Percentiles rank a stretch among this genome's conserved stretches.
These are phyloP conservation scores for Chrysanthemum lavandulifolium DNA, from an alignment of 129 eudicot genomes.

Conservation along the genomic window DNA sequence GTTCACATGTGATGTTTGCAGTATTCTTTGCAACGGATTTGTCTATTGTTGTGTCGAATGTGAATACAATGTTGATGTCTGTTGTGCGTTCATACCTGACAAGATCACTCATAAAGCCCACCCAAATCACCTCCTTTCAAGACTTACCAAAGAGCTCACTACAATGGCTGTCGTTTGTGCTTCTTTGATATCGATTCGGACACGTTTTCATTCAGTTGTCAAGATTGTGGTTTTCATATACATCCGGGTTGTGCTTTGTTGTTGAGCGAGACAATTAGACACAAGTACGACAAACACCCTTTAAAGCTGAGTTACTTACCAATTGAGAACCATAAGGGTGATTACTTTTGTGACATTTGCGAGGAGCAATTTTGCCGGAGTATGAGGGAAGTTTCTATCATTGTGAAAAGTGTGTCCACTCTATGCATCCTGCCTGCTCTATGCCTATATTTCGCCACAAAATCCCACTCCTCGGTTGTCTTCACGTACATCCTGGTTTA, in stretches of 20 bases:
- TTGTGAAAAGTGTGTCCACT: neutral
- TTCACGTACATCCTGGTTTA: too few species aligned
- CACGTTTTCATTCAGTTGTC: neutral
- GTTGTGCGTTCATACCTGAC: neutral
- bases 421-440: neutral
- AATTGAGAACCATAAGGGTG: neutral
- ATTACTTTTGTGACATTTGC: slow-evolving; percentile 4
- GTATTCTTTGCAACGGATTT: neutral
- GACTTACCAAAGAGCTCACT: neutral
- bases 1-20: neutral
- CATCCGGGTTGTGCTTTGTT: neutral
- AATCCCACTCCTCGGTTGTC: too few species aligned
- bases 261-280: neutral
- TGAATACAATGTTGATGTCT: neutral
- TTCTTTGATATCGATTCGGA: neutral
- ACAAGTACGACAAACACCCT: neutral
- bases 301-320: neutral
- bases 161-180: neutral
- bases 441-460: neutral
- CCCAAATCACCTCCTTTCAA: slow-evolving; percentile 4
- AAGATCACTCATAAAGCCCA: neutral
- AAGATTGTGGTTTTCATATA: neutral
- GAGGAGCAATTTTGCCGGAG: neutral
- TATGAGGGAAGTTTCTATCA: neutral
- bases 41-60: neutral